These are phyloP conservation scores for Carallia pectinifolia DNA, from an alignment of 345 rosid genomes.

Conservation along the genomic window DNA sequence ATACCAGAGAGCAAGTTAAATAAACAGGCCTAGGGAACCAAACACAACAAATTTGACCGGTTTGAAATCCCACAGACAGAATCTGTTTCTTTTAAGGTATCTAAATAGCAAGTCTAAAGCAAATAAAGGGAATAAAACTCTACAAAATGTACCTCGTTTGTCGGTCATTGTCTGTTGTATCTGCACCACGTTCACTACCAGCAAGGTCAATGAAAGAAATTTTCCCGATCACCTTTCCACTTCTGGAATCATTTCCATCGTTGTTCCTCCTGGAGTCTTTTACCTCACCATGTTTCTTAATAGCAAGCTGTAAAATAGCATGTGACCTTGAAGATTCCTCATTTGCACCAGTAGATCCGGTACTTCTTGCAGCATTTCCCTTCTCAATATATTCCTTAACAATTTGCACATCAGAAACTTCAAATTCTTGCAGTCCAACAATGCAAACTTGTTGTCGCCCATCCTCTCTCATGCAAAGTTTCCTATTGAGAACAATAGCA, in stretches of 20 bases:
- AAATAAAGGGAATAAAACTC: neutral
- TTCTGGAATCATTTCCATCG: slow-evolving; percentile 69
- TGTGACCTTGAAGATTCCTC: slow-evolving; percentile 99
- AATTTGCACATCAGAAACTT: slow-evolving; percentile 90
- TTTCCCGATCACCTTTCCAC: slow-evolving; percentile 87
- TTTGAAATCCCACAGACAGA: too few relatives aligned
- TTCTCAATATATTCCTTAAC: slow-evolving; percentile 91
- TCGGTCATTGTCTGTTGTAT: slow-evolving; percentile 95
- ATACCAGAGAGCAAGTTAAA: too few relatives aligned
- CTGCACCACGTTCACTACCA: slow-evolving; percentile 99
- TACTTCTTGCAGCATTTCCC: slow-evolving; percentile 94
- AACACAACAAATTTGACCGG: too few relatives aligned
- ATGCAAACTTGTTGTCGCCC: slow-evolving; percentile 99
- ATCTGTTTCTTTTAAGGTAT: too few relatives aligned
- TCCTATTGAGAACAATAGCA: slow-evolving; percentile 46
- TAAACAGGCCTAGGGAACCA: too few relatives aligned
- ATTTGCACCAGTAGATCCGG: slow-evolving; percentile 98
- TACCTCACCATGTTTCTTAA: slow-evolving; percentile 82
- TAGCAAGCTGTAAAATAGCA: slow-evolving; percentile 91
- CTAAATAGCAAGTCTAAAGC: neutral
- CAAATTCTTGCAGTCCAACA: slow-evolving; percentile 96
- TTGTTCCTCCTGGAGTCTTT: slow-evolving; percentile 80
- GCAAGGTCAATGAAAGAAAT: slow-evolving; percentile 99
- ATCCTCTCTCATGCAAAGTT: slow-evolving; percentile 99
- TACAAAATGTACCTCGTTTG: slow-evolving; percentile 70